Percentiles rank a stretch among this genome's conserved stretches.
Evolutionary conservation across 176 grass and related monocot species (phyloP).

Genomic region (Ampelocalamus luodianensis): DNA sequence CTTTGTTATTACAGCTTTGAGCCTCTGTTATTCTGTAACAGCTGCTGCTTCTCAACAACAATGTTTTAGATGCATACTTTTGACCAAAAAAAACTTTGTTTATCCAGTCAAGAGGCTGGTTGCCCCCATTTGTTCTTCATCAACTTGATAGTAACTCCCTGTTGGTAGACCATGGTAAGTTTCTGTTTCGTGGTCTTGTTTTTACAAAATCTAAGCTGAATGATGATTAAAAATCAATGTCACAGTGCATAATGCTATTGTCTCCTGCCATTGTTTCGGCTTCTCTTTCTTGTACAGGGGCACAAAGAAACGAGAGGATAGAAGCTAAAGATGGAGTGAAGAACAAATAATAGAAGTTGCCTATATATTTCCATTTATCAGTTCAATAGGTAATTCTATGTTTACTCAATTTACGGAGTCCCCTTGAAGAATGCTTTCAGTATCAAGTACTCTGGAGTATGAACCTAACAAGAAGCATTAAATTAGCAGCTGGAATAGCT

Average conservation of each 20-base stretch:
- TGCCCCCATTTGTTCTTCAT: slow-evolving; percentile 5
- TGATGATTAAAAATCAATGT: slow-evolving; percentile 5
- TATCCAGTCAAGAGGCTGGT: not conserved
- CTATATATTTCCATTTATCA: not conserved
- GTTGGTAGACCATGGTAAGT: not conserved
- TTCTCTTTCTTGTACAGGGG: slow-evolving; percentile 4
- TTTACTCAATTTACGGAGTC: not conserved
- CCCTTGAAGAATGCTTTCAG: slow-evolving; percentile 8
- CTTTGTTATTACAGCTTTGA: not conserved
- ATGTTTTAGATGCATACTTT: slow-evolving; percentile 10
- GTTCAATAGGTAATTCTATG: slow-evolving; percentile 1
- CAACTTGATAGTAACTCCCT: not conserved
- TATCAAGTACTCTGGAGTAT: not conserved
- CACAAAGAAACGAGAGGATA: not conserved
- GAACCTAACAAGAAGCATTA: slow-evolving; percentile 10
- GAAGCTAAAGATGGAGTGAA: slow-evolving; percentile 1
- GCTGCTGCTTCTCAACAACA: not conserved
- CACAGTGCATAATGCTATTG: not conserved
- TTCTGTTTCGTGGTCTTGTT: not conserved
- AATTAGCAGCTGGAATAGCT: slow-evolving; percentile 3
- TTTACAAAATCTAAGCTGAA: not conserved
- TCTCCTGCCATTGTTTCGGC: not conserved
- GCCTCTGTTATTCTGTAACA: not conserved
- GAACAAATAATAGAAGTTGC: not conserved
- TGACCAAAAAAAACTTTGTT: not conserved